These are phyloP conservation scores for Aleurites moluccanus DNA, from an alignment of 441 rosid genomes.

Conservation along the genomic window DNA sequence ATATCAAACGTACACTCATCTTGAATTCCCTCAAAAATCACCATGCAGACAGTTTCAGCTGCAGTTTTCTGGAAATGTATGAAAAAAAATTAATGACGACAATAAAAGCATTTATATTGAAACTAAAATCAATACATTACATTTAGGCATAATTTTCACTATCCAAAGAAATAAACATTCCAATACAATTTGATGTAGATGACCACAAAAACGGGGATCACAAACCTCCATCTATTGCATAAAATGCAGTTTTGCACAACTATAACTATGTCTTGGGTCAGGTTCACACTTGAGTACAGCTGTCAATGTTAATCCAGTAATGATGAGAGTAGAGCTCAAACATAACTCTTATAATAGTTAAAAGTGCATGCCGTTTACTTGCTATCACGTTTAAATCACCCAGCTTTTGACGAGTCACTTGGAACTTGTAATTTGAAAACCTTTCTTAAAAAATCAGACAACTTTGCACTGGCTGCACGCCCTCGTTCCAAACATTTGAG, in stretches of 20 bases:
- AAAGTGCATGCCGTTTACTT: neutral
- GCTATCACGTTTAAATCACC: slow-evolving; percentile 26
- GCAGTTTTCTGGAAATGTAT: too few species aligned
- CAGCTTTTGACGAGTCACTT: slow-evolving; percentile 44
- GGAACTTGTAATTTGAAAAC: slow-evolving; percentile 57
- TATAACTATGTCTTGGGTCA: neutral
- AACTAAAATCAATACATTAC: too few species aligned
- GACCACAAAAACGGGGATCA: neutral
- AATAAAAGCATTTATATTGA: too few species aligned
- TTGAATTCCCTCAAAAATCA: too few species aligned
- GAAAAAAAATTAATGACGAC: too few species aligned
- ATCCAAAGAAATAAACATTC: neutral
- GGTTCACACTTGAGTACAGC: neutral
- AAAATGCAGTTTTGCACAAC: neutral
- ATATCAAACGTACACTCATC: too few species aligned
- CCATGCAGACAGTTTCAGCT: too few species aligned
- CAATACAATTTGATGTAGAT: neutral
- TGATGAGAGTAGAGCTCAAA: neutral
- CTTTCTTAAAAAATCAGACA: slow-evolving; percentile 84
- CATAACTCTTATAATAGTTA: neutral
- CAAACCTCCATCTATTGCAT: neutral
- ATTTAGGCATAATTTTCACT: too few species aligned
- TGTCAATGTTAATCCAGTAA: neutral
- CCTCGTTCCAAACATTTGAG: slow-evolving; percentile 72
- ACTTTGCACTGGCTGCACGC: slow-evolving; percentile 60